Evolutionary conservation across 2,329 filamentous ascomycete species (phyloP).

Genomic region (Penicillium psychrosexuale): DNA sequence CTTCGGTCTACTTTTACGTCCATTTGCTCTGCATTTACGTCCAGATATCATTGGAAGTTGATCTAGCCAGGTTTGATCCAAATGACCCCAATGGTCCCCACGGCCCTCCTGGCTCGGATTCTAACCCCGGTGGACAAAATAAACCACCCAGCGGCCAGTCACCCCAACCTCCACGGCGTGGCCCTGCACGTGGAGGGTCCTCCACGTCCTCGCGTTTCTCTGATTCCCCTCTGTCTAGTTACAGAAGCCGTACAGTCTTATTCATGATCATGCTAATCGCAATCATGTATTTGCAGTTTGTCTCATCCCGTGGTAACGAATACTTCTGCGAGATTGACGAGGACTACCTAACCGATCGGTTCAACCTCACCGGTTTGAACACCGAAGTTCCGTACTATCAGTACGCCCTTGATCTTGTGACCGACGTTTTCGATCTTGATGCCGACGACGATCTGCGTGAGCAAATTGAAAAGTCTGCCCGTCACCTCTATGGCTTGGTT

Average conservation of each 20-base stretch:
- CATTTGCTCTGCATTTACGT: neutral
- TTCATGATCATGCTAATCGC: conserved; percentile 3
- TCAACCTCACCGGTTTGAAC: conserved; percentile 96
- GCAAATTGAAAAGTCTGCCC: conserved; percentile 93
- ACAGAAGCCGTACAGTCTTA: neutral
- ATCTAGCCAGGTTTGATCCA: neutral
- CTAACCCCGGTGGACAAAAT: neutral
- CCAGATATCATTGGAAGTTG: neutral
- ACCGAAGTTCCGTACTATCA: conserved; percentile 98
- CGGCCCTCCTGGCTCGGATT: neutral
- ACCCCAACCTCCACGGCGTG: neutral
- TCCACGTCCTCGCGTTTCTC: neutral
- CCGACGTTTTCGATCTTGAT: conserved; percentile 96
- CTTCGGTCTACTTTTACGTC: neutral
- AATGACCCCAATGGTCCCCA: neutral
- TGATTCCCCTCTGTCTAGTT: no score
- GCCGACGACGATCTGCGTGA: conserved; percentile 98
- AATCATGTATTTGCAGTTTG: conserved; percentile 64
- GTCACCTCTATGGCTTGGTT: conserved; percentile 92
- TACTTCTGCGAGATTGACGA: conserved; percentile 99
- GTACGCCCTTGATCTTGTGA: conserved; percentile 95
- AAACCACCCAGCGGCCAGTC: rapidly evolving
- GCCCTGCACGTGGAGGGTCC: neutral
- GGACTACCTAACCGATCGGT: conserved; percentile 95
- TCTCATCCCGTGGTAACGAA: conserved; percentile 94